A percentile compares a stretch with the other conserved stretches of the same genome.
These are phyloP conservation scores for Pseudoscleropodium purum DNA, from an alignment of 225 moss, liverwort and hornwort genomes.

Conservation along the genomic window DNA sequence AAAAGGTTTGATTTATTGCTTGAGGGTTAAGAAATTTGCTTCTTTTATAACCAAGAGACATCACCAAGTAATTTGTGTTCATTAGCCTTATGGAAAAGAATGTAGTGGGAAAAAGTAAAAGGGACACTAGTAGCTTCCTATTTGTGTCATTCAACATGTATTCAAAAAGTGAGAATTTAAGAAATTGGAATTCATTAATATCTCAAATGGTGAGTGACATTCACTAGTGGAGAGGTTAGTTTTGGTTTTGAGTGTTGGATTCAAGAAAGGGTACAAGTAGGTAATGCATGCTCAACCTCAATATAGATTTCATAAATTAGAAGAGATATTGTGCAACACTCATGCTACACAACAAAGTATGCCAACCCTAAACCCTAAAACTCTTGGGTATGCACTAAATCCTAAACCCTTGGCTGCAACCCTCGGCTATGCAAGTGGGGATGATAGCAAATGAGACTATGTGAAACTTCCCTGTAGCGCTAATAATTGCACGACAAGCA, in stretches of 20 bases:
- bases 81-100: not conserved
- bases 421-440: not conserved
- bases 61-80: fast-evolving
- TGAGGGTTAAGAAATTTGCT: too few relatives aligned
- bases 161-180: not conserved
- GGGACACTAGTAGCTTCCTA: too few relatives aligned
- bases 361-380: not conserved
- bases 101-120: fast-evolving
- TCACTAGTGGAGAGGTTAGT: not conserved
- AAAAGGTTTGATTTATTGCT: too few relatives aligned
- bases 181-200: not conserved
- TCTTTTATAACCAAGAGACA: not conserved
- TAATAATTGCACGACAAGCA: not conserved
- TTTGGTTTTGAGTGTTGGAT: not conserved
- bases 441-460: conserved; percentile 41
- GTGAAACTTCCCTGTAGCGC: not conserved
- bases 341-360: too few relatives aligned
- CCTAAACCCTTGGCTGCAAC: not conserved
- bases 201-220: not conserved
- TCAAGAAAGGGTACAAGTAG: too few relatives aligned
- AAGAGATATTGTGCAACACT: not conserved
- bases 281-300: not conserved
- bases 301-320: not conserved
- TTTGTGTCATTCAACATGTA: not conserved
- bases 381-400: not conserved